phyloP scores from a whole-genome alignment of 2,329 filamentous ascomycete species.

The Claviceps quebecensis region DNA sequence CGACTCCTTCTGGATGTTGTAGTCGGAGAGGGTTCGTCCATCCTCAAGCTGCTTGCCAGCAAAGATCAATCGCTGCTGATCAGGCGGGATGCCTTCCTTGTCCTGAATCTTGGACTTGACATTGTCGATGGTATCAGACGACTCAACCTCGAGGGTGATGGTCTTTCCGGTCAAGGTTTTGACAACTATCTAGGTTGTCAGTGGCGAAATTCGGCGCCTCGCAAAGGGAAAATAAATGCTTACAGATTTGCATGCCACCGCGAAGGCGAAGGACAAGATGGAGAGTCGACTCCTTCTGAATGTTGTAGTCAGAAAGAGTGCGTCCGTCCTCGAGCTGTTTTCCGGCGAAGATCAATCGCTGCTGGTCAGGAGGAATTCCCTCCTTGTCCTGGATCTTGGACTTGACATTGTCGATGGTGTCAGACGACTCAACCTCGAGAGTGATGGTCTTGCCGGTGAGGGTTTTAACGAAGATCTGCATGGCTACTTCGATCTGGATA shows the following conservation, averaged over 20 bases:
- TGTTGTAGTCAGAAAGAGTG: conserved; percentile 42
- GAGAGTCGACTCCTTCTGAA: conserved; percentile 53
- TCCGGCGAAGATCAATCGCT: conserved; percentile 89
- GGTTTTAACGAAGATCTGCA: conserved; percentile 15
- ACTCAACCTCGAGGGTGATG: conserved; percentile 82
- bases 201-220: not conserved
- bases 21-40: conserved; percentile 78
- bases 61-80: conserved; percentile 89
- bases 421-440: conserved; percentile 66
- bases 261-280: conserved; percentile 62
- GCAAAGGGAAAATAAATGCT: conserved; percentile 12
- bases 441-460: conserved; percentile 54
- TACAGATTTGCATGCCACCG: conserved; percentile 53
- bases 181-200: conserved; percentile 34
- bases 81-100: conserved; percentile 86
- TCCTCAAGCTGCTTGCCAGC: conserved; percentile 90
- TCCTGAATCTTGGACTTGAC: conserved; percentile 91
- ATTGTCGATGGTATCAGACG: conserved; percentile 84
- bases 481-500: conserved; percentile 6
- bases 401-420: conserved; percentile 97
- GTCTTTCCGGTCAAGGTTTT: conserved; percentile 89
- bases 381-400: conserved; percentile 98
- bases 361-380: conserved; percentile 76
- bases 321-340: conserved; percentile 91
- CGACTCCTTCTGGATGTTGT: conserved; percentile 93